Evolutionary conservation across 148 eudicot species (phyloP).

Genomic region (Amaranthus hypochondriacus): DNA sequence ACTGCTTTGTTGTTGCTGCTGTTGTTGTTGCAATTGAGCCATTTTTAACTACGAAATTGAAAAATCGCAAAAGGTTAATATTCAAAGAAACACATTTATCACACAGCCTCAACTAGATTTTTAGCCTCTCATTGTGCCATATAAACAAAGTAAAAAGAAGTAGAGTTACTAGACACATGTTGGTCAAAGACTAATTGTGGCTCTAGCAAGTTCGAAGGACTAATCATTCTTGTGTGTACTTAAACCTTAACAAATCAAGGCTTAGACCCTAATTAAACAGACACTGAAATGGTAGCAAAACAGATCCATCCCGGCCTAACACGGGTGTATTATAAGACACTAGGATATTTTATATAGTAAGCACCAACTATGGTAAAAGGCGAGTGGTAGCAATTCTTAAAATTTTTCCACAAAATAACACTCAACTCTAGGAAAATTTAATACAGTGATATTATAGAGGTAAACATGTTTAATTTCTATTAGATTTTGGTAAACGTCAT

Average conservation of each 20-base stretch:
- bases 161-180: neutral
- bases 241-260: neutral
- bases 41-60: constrained; percentile 42
- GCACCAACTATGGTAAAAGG: too few relatives aligned
- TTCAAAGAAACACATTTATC: neutral
- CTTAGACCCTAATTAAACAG: neutral
- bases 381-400: too few relatives aligned
- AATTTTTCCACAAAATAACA: too few relatives aligned
- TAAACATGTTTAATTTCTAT: too few relatives aligned
- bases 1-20: constrained; percentile 15
- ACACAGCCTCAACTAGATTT: neutral
- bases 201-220: constrained; percentile 1
- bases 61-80: neutral
- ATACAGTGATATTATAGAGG: too few relatives aligned
- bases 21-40: constrained; percentile 43
- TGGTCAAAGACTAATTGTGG: neutral
- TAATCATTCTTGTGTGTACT: neutral
- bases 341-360: too few relatives aligned
- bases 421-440: too few relatives aligned
- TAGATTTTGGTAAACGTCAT: too few relatives aligned
- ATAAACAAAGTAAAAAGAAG: neutral
- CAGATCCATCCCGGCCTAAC: too few relatives aligned
- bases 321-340: too few relatives aligned
- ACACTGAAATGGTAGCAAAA: too few relatives aligned
- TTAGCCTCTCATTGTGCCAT: neutral